phyloP scores from a whole-genome alignment of 2,329 filamentous ascomycete species.

The Beauveria caledonica region DNA sequence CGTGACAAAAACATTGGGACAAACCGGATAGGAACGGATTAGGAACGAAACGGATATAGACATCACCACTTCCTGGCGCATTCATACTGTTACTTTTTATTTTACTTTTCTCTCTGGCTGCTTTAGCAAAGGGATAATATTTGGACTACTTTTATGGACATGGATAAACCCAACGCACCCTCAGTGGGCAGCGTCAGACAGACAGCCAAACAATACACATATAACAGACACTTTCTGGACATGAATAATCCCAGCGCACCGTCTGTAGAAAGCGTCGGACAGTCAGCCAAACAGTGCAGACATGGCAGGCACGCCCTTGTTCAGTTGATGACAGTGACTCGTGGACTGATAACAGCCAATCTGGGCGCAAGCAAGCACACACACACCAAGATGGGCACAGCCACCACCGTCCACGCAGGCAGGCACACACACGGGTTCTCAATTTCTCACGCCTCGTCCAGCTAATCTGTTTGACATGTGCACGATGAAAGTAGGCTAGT shows the following conservation, averaged over 20 bases:
- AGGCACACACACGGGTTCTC: neutral
- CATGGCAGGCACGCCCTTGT: neutral
- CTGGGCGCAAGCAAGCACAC: neutral
- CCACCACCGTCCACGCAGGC: neutral
- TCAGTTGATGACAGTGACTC: neutral
- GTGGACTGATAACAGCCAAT: neutral
- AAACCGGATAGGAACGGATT: neutral
- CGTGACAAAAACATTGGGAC: constrained; percentile 3
- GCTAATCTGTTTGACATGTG: neutral
- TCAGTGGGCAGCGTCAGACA: neutral
- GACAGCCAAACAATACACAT: neutral
- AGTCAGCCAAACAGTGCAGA: no score
- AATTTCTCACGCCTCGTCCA: neutral
- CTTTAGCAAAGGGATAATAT: constrained; percentile 9
- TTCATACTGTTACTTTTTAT: constrained; percentile 1
- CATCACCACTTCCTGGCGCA: constrained; percentile 16
- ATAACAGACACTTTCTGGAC: no score
- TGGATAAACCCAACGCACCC: neutral
- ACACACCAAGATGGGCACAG: neutral
- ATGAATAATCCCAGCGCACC: no score
- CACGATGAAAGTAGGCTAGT: constrained; percentile 1
- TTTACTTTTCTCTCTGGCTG: constrained; percentile 1
- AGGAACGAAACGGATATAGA: constrained; percentile 14
- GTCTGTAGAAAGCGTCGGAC: no score
- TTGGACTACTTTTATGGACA: constrained; percentile 17